Conservation (phyloP, 2,329 filamentous ascomycete species). For the Penicillium palitans region DNA sequence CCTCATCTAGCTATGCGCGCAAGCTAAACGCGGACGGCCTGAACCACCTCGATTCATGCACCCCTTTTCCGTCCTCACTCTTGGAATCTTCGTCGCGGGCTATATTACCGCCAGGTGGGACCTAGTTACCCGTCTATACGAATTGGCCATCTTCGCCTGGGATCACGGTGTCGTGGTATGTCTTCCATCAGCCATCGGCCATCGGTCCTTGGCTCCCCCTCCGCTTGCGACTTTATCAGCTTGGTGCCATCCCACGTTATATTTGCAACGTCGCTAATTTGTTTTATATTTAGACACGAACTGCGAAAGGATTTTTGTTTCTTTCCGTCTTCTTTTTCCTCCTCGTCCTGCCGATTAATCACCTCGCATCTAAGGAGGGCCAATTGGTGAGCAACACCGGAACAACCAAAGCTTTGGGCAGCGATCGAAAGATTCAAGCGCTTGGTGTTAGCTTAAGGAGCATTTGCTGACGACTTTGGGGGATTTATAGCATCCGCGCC, state of each 20-base stretch:
- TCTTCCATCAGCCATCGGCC: conserved; percentile 20
- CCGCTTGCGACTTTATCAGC: conserved; percentile 5
- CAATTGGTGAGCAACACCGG: conserved; percentile 62
- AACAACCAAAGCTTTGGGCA: conserved; percentile 5
- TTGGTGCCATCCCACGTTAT: conserved; percentile 3
- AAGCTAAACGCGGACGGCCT: conserved; percentile 28
- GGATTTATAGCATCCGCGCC: conserved; percentile 72
- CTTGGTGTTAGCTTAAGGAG: neutral
- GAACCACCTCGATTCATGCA: conserved; percentile 66
- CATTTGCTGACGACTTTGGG: conserved; percentile 9
- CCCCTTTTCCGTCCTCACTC: conserved; percentile 92
- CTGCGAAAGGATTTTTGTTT: conserved; percentile 78
- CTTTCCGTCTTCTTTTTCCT: conserved; percentile 83
- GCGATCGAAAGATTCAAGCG: neutral
- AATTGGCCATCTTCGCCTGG: conserved; percentile 96
- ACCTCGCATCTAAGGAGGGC: conserved; percentile 77
- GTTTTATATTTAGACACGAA: conserved; percentile 64
- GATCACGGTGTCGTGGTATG: conserved; percentile 95
- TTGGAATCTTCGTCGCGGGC: conserved; percentile 98
- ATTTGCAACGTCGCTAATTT: conserved; percentile 9
- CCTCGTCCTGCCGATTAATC: conserved; percentile 79
- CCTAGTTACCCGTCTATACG: conserved; percentile 93
- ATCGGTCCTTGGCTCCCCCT: conserved; percentile 11
- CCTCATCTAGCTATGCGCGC: conserved; percentile 34
- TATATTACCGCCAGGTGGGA: conserved; percentile 99